Percentiles rank a stretch among this genome's conserved stretches.
phyloP scores from a whole-genome alignment of 2,329 filamentous ascomycete species.

The Penicillium sp. region DNA sequence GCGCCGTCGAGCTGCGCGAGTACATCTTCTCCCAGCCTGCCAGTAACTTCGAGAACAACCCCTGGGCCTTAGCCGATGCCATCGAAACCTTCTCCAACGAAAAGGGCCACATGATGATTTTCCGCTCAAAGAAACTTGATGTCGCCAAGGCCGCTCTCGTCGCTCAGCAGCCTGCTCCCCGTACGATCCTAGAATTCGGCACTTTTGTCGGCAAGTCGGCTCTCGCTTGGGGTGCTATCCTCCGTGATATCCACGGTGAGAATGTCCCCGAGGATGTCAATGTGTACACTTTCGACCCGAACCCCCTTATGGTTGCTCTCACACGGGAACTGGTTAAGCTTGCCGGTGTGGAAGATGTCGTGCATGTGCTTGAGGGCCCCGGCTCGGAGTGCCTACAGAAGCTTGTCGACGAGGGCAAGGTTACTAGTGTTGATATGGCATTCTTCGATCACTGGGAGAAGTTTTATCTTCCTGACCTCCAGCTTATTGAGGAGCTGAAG shows the following conservation, averaged over 20 bases:
- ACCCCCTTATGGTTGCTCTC: conserved; percentile 31
- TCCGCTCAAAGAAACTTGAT: conserved; percentile 29
- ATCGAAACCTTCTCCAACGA: conserved; percentile 35
- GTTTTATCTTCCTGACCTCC: conserved; percentile 38
- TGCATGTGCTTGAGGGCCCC: conserved; percentile 36
- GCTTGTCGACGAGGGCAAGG: conserved; percentile 26
- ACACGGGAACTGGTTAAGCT: conserved; percentile 35
- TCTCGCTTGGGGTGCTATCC: conserved; percentile 30
- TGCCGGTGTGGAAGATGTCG: conserved; percentile 34
- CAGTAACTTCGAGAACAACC: conserved; percentile 23
- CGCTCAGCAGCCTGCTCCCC: conserved; percentile 27
- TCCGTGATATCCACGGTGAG: conserved; percentile 25
- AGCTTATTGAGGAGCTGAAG: conserved; percentile 34
- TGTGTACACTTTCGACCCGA: conserved; percentile 41
- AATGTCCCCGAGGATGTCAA: conserved; percentile 19
- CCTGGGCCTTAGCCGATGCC: conserved; percentile 27
- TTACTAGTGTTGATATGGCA: conserved; percentile 35
- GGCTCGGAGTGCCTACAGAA: conserved; percentile 30
- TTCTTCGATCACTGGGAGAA: conserved; percentile 42
- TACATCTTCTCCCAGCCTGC: conserved; percentile 22
- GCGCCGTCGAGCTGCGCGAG: conserved; percentile 15
- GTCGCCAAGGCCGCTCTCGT: conserved; percentile 22
- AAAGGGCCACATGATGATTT: conserved; percentile 35
- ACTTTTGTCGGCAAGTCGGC: conserved; percentile 41
- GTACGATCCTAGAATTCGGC: conserved; percentile 37